phyloP scores from a whole-genome alignment of 164 flowering plant genomes.

The Vitis labrusca region DNA sequence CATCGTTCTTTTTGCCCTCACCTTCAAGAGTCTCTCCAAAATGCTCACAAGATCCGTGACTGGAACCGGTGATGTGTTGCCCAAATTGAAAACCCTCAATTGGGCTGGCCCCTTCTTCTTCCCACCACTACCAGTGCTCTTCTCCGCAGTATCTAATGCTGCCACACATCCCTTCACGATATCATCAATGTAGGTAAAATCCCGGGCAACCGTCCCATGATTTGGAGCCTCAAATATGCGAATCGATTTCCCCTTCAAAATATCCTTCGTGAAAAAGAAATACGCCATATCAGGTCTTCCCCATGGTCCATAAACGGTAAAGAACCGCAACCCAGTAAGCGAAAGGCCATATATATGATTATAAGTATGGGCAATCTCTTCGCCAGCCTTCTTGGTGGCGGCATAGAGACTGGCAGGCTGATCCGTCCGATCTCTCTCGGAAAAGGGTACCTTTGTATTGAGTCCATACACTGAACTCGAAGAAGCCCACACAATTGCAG shows the following conservation, averaged over 20 bases:
- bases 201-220: conserved; percentile 90
- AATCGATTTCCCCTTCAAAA: conserved; percentile 70
- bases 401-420: conserved; percentile 95
- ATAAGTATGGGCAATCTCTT: conserved; percentile 84
- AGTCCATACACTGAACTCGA: conserved; percentile 91
- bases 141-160: conserved; percentile 70
- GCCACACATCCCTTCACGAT: conserved; percentile 71
- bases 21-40: conserved; percentile 81
- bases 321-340: conserved; percentile 83
- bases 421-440: conserved; percentile 82
- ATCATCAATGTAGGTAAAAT: conserved; percentile 87
- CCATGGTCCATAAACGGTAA: conserved; percentile 96
- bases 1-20: conserved; percentile 69
- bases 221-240: conserved; percentile 70
- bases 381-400: conserved; percentile 95
- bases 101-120: conserved; percentile 88
- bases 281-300: conserved; percentile 97
- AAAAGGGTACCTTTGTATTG: conserved; percentile 82
- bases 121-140: conserved; percentile 91
- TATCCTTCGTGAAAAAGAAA: conserved; percentile 86
- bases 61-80: conserved; percentile 79
- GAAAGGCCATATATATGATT: conserved; percentile 90
- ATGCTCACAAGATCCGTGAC: conserved; percentile 76
- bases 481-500: conserved; percentile 92
- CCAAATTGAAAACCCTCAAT: conserved; percentile 76